Conservation (phyloP, 305 asterid species). For the Withania somnifera region DNA sequence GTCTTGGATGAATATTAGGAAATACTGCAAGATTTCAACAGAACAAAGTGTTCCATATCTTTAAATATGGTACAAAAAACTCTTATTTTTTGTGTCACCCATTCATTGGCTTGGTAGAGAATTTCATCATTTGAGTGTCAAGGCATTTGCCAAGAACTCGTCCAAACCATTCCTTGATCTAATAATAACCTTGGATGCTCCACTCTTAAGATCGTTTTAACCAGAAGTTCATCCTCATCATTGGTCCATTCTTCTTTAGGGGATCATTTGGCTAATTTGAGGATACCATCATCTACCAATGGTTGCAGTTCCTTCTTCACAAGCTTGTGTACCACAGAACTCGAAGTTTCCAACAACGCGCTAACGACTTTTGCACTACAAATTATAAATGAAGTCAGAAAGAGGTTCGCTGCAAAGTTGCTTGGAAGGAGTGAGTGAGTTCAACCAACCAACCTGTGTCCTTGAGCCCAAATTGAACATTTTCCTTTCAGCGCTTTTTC, state of each 20-base stretch:
- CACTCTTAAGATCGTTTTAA: neutral
- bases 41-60: neutral
- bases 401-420: neutral
- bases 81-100: neutral
- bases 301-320: conserved; percentile 66
- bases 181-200: neutral
- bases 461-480: conserved; percentile 59
- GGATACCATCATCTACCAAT: conserved; percentile 45
- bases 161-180: neutral
- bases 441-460: conserved; percentile 54
- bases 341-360: conserved; percentile 57
- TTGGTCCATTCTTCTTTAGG: conserved; percentile 11
- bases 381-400: conserved; percentile 3
- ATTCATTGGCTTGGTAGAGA: neutral
- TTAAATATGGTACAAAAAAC: neutral
- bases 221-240: neutral
- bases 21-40: neutral
- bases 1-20: neutral
- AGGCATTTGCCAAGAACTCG: neutral
- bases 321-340: conserved; percentile 32
- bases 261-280: conserved; percentile 30
- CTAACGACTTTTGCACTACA: conserved; percentile 51
- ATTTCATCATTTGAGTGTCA: neutral
- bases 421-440: neutral
- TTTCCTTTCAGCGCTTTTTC: conserved; percentile 69